phyloP scores from a whole-genome alignment of 139 green algal species.

The Volvox reticuliferus region DNA sequence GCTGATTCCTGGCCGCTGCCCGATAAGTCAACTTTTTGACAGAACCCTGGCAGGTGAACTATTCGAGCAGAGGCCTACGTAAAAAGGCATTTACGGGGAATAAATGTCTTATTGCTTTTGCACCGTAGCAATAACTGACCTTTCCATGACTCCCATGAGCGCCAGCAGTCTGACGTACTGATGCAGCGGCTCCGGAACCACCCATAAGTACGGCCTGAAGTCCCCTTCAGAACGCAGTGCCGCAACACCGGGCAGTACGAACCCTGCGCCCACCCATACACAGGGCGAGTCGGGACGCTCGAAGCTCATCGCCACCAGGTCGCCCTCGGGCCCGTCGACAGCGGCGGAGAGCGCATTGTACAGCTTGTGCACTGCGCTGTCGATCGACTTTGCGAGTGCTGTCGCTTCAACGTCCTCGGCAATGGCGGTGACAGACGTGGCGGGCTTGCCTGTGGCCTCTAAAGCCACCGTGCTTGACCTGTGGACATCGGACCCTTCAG shows the following conservation, averaged over 20 bases:
- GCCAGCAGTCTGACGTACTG: conserved; percentile 31
- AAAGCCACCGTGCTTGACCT: too few relatives aligned
- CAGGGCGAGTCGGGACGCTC: conserved; percentile 17
- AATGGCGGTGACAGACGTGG: too few relatives aligned
- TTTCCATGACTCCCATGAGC: conserved; percentile 47
- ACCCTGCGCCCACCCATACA: conserved; percentile 58
- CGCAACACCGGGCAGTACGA: conserved; percentile 46
- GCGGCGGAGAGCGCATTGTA: conserved; percentile 14
- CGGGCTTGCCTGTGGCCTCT: too few relatives aligned
- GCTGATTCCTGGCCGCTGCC: too few relatives aligned
- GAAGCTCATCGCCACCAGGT: conserved; percentile 52
- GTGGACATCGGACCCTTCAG: too few relatives aligned
- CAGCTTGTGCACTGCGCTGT: conserved; percentile 19
- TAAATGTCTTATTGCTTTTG: too few relatives aligned
- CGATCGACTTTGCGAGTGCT: not conserved
- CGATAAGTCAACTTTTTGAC: too few relatives aligned
- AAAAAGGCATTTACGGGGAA: too few relatives aligned
- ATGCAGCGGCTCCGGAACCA: conserved; percentile 52
- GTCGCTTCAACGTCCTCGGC: too few relatives aligned
- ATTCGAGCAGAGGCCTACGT: too few relatives aligned
- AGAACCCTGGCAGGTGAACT: too few relatives aligned
- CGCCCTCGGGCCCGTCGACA: conserved; percentile 37
- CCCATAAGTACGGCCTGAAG: conserved; percentile 65
- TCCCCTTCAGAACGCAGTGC: conserved; percentile 51
- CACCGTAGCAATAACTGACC: not conserved